These are phyloP conservation scores for Calonectria pseudoreteaudii DNA, from an alignment of 2,329 filamentous ascomycete genomes.

Conservation along the genomic window DNA sequence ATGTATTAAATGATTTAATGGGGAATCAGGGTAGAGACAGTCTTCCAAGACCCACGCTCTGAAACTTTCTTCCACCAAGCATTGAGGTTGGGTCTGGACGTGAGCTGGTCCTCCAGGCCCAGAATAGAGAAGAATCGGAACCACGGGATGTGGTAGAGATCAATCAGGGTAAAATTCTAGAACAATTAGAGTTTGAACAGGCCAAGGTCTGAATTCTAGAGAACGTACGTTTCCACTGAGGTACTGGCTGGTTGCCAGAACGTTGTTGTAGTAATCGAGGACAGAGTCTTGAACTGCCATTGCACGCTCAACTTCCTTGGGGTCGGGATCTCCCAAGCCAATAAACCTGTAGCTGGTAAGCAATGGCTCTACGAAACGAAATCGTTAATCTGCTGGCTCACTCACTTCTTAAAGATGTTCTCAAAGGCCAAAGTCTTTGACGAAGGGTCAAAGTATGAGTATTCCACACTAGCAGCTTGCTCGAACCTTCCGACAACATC, in stretches of 20 bases:
- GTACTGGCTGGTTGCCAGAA: background rate
- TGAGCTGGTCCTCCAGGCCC: background rate
- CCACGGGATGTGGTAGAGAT: background rate
- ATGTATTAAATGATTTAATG: background rate
- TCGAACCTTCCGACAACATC: background rate
- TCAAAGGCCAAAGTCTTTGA: background rate
- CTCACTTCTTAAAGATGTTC: constrained; percentile 1
- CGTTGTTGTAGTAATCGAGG: background rate
- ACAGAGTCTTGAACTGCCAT: background rate
- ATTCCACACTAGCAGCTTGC: background rate
- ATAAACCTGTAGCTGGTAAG: background rate
- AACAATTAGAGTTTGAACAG: background rate
- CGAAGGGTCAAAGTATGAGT: background rate
- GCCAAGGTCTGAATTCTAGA: background rate
- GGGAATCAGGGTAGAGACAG: background rate
- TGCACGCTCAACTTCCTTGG: background rate
- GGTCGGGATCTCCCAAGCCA: background rate
- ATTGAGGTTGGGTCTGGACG: background rate
- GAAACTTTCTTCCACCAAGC: background rate
- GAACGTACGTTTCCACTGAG: background rate
- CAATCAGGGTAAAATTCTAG: background rate
- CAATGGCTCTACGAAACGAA: too few species aligned
- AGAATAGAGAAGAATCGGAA: background rate
- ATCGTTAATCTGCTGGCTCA: too few species aligned
- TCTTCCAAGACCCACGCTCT: background rate